phyloP scores from a whole-genome alignment of 768 basidiomycete species.

The Calocybe gangraenosa region DNA sequence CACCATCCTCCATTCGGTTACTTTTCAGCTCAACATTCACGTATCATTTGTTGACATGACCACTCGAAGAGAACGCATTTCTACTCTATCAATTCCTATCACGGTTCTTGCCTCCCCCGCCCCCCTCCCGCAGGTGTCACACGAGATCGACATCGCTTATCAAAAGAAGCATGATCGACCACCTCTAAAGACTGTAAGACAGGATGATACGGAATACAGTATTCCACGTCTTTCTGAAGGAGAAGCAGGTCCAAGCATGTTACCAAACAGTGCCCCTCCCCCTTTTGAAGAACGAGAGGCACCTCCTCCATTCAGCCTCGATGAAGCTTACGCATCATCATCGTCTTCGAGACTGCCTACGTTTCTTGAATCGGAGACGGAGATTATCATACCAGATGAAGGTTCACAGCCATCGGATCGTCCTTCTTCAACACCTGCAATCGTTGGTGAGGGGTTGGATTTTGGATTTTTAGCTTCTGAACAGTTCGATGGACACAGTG shows the following conservation, averaged over 20 bases:
- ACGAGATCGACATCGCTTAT: constrained; percentile 68
- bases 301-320: constrained; percentile 68
- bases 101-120: constrained; percentile 71
- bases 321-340: constrained; percentile 53
- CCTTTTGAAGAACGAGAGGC: constrained; percentile 84
- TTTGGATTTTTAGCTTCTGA: constrained; percentile 71
- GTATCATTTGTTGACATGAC: constrained; percentile 74
- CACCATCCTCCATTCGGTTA: constrained; percentile 79
- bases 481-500: constrained; percentile 80
- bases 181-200: constrained; percentile 63
- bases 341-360: constrained; percentile 55
- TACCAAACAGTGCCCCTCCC: constrained; percentile 64
- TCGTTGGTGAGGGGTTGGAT: constrained; percentile 70
- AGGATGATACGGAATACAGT: constrained; percentile 58
- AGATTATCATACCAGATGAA: constrained; percentile 61
- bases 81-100: constrained; percentile 64
- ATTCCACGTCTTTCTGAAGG: constrained; percentile 67
- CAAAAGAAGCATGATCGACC: constrained; percentile 87
- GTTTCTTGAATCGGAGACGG: constrained; percentile 77
- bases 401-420: constrained; percentile 33
- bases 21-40: constrained; percentile 70
- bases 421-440: constrained; percentile 27
- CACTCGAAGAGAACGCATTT: constrained; percentile 63
- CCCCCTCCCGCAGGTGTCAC: constrained; percentile 76
- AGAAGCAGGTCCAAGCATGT: constrained; percentile 72